Conservation (phyloP, 2,329 filamentous ascomycete species). For the Sporothrix globosa region DNA sequence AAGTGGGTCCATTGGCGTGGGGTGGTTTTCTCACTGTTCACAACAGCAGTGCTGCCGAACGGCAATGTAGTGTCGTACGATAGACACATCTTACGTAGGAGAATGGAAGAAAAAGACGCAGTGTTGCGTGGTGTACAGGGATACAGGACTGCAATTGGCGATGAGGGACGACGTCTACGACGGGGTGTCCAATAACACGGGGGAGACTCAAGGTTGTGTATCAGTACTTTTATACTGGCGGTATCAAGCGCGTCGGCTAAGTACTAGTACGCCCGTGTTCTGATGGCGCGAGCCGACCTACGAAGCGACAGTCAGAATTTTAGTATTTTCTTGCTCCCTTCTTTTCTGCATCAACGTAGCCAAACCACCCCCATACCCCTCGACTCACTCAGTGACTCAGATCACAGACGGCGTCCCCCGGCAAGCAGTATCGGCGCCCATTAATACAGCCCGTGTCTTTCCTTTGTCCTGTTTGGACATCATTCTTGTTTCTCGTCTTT, state of each 20-base stretch:
- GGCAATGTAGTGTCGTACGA: background rate
- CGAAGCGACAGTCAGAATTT: constrained; percentile 26
- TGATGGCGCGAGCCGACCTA: constrained; percentile 30
- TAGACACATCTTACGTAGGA: constrained; percentile 15
- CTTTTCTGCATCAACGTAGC: constrained; percentile 3
- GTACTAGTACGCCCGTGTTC: constrained; percentile 7
- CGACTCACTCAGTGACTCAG: constrained; percentile 30
- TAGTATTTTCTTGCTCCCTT: constrained; percentile 8
- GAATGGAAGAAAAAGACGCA: constrained; percentile 14
- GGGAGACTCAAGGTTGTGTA: background rate
- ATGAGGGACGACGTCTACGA: background rate
- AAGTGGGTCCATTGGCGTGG: constrained; percentile 10
- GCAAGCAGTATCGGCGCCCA: background rate
- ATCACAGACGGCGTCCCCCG: constrained; percentile 14
- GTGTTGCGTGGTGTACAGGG: background rate
- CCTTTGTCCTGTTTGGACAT: background rate
- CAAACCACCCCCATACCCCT: background rate
- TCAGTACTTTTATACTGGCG: background rate
- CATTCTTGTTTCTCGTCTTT: background rate
- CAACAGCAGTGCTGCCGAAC: background rate
- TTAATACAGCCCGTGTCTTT: background rate
- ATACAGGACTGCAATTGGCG: background rate
- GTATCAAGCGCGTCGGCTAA: background rate
- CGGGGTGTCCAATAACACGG: background rate
- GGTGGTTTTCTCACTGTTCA: background rate